Base-by-base conservation (phyloP, 768 basidiomycete species). In the Boletus coccyginus region DNA sequence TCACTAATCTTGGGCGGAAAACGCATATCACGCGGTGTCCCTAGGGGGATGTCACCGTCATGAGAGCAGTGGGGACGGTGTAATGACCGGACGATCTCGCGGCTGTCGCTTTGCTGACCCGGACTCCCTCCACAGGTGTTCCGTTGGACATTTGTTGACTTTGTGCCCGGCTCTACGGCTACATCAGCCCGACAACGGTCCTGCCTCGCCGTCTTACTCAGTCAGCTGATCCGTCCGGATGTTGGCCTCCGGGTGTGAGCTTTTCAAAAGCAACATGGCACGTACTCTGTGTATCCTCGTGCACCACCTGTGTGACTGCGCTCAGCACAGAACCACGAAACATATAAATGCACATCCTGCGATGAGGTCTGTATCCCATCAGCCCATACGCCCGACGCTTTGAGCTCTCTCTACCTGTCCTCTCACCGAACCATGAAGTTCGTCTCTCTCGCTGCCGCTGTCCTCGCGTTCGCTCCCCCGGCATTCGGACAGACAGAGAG, bases 351-450 rank as follows among this genome's bases (percentile, higher is more conserved):
- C 46, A 14, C 16, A 4, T 29, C 38, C 5, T 27, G 27, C 27
- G 27, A 5, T 27, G 27, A 27, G 2, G 29, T 45, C 36, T 42
- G 31, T 21, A 6, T 43, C 16, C 35, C 27, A 29, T 19, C 53
- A 60, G 11, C 39, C 17, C 3, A 35, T 3, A 27, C 46, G 19
- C 46, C 10, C n/a, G 13, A 39, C 33, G 1, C 27, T 13, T 24
- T 41, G 31, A 62, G 17, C 33, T 10, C 17, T 19, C 27, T 10
- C 24, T n/a, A n/a, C 5, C 17, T 24, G 33, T 13, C 17, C 16
- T 12, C 29, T 40, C 12, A 29, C 16, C 10, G 14, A 40, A 47
- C 13, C 39, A 73, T 73, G 72, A 73, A 72, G 24, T 56, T 69
- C 53, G 16, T 38, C 21, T 54, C 64, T 17, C 33, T 60, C 49